phyloP scores from a whole-genome alignment of 2,329 filamentous ascomycete species.

The Cadophora luteo-olivacea region DNA sequence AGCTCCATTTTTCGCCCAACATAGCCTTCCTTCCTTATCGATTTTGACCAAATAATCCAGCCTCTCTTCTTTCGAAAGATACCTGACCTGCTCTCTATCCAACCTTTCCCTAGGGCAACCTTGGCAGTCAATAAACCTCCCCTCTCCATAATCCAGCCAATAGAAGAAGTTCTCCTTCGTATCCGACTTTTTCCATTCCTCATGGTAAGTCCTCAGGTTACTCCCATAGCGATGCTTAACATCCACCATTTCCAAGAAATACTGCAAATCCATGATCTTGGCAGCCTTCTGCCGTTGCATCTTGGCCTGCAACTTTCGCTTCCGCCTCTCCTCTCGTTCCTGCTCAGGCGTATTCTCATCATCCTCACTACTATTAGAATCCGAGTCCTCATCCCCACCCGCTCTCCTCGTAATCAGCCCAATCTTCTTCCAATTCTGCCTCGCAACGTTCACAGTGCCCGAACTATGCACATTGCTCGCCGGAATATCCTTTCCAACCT shows the following conservation, averaged over 20 bases:
- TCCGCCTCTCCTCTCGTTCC: constrained; percentile 49
- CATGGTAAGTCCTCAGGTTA: constrained; percentile 82
- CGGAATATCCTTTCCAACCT: constrained; percentile 9
- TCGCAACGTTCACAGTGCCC: constrained; percentile 50
- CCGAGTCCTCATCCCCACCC: constrained; percentile 65
- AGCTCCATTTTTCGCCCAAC: constrained; percentile 84
- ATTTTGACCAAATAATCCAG: constrained; percentile 81
- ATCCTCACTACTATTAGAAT: constrained; percentile 33
- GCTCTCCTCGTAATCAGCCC: constrained; percentile 75
- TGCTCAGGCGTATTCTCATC: constrained; percentile 37
- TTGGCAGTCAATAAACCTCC: constrained; percentile 71
- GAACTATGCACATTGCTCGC: constrained; percentile 9
- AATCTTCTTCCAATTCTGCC: constrained; percentile 77
- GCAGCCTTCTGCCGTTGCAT: constrained; percentile 67
- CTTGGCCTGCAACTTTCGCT: constrained; percentile 50
- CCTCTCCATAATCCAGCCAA: constrained; percentile 87
- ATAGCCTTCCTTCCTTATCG: constrained; percentile 75
- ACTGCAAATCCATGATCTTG: constrained; percentile 83
- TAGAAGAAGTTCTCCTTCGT: constrained; percentile 92
- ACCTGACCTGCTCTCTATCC: constrained; percentile 81
- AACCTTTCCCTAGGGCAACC: constrained; percentile 76
- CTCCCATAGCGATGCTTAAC: constrained; percentile 86
- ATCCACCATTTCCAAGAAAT: constrained; percentile 86
- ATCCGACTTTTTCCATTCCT: constrained; percentile 78
- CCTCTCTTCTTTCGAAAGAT: constrained; percentile 82